Percentiles rank a stretch among this genome's conserved stretches.
phyloP scores from a whole-genome alignment of 2,329 filamentous ascomycete genomes.

The Paecilomyces fulvus region DNA sequence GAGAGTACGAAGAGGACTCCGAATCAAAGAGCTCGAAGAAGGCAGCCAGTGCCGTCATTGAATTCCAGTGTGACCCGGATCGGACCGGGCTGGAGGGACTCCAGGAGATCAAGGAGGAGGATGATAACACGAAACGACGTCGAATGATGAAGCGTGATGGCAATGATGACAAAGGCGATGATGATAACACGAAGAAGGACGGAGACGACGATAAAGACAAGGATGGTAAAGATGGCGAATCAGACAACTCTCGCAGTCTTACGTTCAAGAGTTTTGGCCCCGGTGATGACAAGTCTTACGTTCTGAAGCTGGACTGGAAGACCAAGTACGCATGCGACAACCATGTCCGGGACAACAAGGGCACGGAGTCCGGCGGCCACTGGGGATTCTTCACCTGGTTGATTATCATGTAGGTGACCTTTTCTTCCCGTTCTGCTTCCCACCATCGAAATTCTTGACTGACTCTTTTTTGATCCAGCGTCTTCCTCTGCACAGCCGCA shows the following conservation, averaged over 20 bases:
- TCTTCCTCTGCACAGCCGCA: conserved; percentile 74
- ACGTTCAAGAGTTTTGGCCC: conserved; percentile 66
- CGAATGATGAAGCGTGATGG: no score
- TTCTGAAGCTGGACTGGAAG: conserved; percentile 71
- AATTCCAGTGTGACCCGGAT: conserved; percentile 72
- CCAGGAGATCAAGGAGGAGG: conserved; percentile 17
- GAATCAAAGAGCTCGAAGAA: conserved; percentile 48
- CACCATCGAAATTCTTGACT: neutral
- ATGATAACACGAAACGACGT: conserved; percentile 11
- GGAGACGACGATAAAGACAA: conserved; percentile 12
- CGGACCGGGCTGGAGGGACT: conserved; percentile 61
- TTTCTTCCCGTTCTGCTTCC: neutral
- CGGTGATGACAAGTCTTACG: conserved; percentile 49
- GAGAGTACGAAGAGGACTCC: conserved; percentile 44
- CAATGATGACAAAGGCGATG: conserved; percentile 15
- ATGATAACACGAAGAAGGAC: conserved; percentile 16
- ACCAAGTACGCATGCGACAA: conserved; percentile 80
- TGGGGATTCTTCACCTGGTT: conserved; percentile 99
- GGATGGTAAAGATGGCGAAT: conserved; percentile 23
- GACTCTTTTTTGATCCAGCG: conserved; percentile 41
- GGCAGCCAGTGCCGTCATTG: conserved; percentile 55
- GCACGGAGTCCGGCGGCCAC: conserved; percentile 40
- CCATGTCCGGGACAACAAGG: conserved; percentile 38
- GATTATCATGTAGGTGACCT: conserved; percentile 68
- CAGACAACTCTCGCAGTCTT: conserved; percentile 50